Percentiles rank a stretch among this genome's conserved stretches.
phyloP scores from a whole-genome alignment of 805 yeast species.

The Lipomyces mesembrius region DNA sequence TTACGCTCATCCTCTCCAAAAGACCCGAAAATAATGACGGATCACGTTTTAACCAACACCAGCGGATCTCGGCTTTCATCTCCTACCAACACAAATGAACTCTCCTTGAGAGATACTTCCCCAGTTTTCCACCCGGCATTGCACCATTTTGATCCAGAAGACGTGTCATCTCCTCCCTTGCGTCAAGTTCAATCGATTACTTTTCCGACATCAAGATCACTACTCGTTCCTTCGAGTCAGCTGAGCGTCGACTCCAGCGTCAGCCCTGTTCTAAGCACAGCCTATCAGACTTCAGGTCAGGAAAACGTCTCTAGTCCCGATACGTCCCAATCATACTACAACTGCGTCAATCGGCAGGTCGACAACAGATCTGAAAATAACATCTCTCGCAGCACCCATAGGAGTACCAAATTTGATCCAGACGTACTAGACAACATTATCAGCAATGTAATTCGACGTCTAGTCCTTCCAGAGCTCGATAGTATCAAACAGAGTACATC shows the following conservation, averaged over 20 bases:
- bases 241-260: not conserved
- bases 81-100: not conserved
- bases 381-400: not conserved
- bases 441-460: conserved; percentile 25
- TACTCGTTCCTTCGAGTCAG: not conserved
- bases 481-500: conserved; percentile 8
- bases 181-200: not conserved
- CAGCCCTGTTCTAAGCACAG: not conserved
- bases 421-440: conserved; percentile 24
- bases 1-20: conserved; percentile 6
- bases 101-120: not conserved
- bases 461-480: conserved; percentile 24
- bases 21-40: not conserved
- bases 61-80: not conserved
- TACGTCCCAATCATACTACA: not conserved
- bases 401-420: conserved; percentile 9
- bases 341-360: not conserved
- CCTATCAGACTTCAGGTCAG: not conserved
- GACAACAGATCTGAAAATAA: not conserved
- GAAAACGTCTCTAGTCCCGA: not conserved
- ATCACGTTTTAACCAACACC: not conserved
- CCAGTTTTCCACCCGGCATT: not conserved
- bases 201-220: not conserved
- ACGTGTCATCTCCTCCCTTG: not conserved
- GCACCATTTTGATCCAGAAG: not conserved